A percentile compares a stretch with the other conserved stretches of the same genome.
Evolutionary conservation across 2,329 filamentous ascomycete species (phyloP).

Genomic region (Neurospora sp.): DNA sequence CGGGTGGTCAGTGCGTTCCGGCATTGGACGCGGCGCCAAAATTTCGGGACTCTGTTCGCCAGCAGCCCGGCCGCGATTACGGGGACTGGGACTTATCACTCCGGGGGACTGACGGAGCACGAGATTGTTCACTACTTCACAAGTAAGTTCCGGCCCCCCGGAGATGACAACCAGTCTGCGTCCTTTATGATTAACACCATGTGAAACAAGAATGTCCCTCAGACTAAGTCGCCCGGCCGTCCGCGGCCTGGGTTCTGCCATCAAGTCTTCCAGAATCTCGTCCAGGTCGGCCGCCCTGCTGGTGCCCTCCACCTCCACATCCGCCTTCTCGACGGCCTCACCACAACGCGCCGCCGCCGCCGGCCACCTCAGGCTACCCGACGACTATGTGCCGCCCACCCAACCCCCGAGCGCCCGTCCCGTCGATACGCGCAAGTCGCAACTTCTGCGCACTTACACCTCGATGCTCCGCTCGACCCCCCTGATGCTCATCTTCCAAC

Average conservation of each 20-base stretch:
- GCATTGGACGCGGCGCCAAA: constrained; percentile 14
- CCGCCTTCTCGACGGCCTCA: constrained; percentile 7
- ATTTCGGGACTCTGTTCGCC: constrained; percentile 9
- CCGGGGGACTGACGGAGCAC: neutral
- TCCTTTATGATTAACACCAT: neutral
- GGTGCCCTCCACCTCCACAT: constrained; percentile 5
- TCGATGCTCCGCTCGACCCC: constrained; percentile 79
- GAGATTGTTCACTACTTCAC: constrained; percentile 7
- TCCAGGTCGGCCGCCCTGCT: constrained; percentile 9
- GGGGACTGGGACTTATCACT: neutral
- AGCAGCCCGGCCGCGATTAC: neutral
- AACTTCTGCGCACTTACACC: constrained; percentile 77
- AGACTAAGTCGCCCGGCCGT: constrained; percentile 19
- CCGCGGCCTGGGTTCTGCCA: constrained; percentile 13
- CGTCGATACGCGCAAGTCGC: constrained; percentile 79
- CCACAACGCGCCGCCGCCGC: constrained; percentile 1
- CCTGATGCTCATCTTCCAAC: constrained; percentile 71
- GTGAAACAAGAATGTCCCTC: constrained; percentile 15
- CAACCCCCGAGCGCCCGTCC: constrained; percentile 85
- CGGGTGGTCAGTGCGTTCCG: neutral
- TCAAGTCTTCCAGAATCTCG: constrained; percentile 9
- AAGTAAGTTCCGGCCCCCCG: constrained; percentile 7
- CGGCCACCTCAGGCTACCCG: constrained; percentile 26
- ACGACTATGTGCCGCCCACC: constrained; percentile 49
- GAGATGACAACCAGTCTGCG: neutral